Base-by-base conservation (phyloP, 2,329 filamentous ascomycete genomes). In the Penicillium fuscoglaucum region DNA sequence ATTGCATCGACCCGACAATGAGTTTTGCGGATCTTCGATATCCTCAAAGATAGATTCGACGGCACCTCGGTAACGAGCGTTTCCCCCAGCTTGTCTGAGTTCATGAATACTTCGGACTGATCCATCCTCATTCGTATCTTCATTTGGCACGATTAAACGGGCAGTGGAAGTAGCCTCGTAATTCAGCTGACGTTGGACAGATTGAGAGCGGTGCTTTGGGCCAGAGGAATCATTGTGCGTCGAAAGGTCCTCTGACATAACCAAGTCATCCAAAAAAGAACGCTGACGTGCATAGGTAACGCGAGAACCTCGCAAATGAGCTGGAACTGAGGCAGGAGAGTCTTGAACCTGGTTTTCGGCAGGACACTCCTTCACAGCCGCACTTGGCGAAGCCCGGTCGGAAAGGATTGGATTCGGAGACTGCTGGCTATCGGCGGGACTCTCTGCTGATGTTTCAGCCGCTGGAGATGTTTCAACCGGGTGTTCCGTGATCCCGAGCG, bases 251-350 rank as follows among this genome's bases (percentile, higher is more conserved):
- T 57, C 60, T 51, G 62, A 24, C 15, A 61, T 40, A 44, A 56
- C 77, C 45, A 77, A 69, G 61, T 86, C 84, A 62, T 82, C 78
- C n/a, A 87, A 72, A 60, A 86, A 85, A 2, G 85, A 86, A 46
- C 85, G 79, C 62, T 83, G 78, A 39, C 80, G 80, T 15, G 83
- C 82, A 70, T 88, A 88, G 3, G 86, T 88, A 44, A 84, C 73
- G 63, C 75, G 82, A 5, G 79, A 73, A 3, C 76, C 77, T 52
- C 62, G 63, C 13, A 70, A 52, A 54, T 67, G 64, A 12, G 72
- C 62, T 33, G 68, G 65, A 15, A 57, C 39, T 17, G 63, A 39
- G 40, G 52, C 45, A 45, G 55, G 49, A 7, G 65, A 40, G 15
- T 63, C 62, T 52, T 61, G 53, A 9, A 43, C 24, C 10, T 37